Conservation (phyloP, 2,329 filamentous ascomycete species). For the Ophiostoma angusticollis region DNA sequence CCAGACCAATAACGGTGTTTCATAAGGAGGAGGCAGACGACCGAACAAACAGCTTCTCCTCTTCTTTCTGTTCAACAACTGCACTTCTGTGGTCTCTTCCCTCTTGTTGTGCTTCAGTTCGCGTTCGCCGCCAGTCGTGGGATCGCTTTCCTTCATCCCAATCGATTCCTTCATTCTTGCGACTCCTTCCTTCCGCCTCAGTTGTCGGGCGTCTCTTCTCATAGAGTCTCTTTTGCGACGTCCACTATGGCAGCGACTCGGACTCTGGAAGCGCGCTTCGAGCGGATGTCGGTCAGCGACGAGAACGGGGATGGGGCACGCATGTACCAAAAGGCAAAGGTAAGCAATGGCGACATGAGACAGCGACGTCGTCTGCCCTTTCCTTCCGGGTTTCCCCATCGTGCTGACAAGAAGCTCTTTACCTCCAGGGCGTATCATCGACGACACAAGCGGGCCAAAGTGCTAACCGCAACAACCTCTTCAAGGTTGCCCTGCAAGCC, state of each 20-base stretch:
- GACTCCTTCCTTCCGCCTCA: not conserved
- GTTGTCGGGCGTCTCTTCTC: not conserved
- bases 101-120: too few relatives aligned
- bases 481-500: conserved; percentile 74
- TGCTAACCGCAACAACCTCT: conserved; percentile 61
- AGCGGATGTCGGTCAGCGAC: conserved; percentile 79
- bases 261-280: conserved; percentile 73
- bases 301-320: conserved; percentile 59
- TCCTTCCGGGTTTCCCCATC: too few relatives aligned
- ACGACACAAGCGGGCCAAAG: conserved; percentile 35
- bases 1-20: too few relatives aligned
- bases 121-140: too few relatives aligned
- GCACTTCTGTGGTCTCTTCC: too few relatives aligned
- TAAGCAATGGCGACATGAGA: too few relatives aligned
- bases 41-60: too few relatives aligned
- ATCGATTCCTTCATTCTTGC: not conserved
- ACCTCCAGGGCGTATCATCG: conserved; percentile 18
- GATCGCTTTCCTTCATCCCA: too few relatives aligned
- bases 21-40: too few relatives aligned
- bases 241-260: conserved; percentile 53
- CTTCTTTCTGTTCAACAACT: too few relatives aligned
- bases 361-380: conserved; percentile 4
- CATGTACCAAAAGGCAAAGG: conserved; percentile 63
- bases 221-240: not conserved
- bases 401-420: too few relatives aligned